Evolutionary conservation across 1,284 basidiomycete species (phyloP).

Genomic region (Ceratobasidium sp.): DNA sequence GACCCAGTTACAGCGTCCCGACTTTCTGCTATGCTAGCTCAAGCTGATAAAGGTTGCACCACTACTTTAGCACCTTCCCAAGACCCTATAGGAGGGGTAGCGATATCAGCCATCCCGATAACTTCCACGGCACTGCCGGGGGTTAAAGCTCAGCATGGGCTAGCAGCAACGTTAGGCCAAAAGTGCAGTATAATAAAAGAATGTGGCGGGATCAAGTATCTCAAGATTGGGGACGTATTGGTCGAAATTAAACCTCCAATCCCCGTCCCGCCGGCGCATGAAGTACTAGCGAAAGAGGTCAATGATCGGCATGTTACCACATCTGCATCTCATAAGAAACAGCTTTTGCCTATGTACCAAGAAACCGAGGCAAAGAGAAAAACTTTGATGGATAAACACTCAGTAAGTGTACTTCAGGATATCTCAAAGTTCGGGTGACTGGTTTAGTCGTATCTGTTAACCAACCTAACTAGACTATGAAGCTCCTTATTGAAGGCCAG

Average conservation of each 20-base stretch:
- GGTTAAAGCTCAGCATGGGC: too few species aligned
- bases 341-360: not conserved
- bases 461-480: slow-evolving; percentile 42
- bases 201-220: not conserved
- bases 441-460: not conserved
- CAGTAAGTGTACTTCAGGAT: slow-evolving; percentile 9
- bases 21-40: too few species aligned
- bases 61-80: too few species aligned
- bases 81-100: too few species aligned
- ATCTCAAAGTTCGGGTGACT: not conserved
- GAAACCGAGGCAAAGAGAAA: slow-evolving; percentile 5
- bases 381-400: slow-evolving; percentile 12
- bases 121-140: too few species aligned
- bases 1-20: too few species aligned
- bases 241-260: not conserved
- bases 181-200: not conserved
- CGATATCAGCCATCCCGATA: too few species aligned
- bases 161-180: not conserved
- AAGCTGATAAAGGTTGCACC: too few species aligned
- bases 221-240: not conserved
- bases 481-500: slow-evolving; percentile 64
- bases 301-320: not conserved
- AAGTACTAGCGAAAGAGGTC: not conserved
- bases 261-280: not conserved
- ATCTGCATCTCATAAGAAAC: not conserved